Conservation (phyloP, 139 green algal genomes). For the Trebouxia sp. region DNA sequence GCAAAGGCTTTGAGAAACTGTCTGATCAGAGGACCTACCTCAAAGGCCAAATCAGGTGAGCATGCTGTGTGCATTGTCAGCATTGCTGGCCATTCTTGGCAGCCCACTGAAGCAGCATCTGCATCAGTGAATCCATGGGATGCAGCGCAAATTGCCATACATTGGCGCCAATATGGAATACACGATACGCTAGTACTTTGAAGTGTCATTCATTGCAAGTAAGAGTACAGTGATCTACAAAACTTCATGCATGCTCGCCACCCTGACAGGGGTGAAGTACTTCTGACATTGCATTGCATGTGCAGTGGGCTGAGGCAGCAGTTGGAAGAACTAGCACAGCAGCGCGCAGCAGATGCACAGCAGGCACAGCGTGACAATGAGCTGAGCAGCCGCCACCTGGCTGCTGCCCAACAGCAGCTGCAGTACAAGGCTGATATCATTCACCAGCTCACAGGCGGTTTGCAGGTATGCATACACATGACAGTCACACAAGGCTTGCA, state of each 20-base stretch:
- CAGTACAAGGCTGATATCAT: constrained; percentile 24
- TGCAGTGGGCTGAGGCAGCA: constrained; percentile 6
- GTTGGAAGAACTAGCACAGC: background rate
- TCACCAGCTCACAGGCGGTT: constrained; percentile 11
- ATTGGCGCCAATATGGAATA: too few species aligned
- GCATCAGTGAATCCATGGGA: too few species aligned
- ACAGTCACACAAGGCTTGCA: too few species aligned
- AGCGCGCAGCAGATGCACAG: background rate
- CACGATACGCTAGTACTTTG: too few species aligned
- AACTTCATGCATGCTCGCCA: too few species aligned
- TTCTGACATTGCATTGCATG: background rate
- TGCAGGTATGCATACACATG: constrained; percentile 8
- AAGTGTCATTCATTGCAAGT: too few species aligned
- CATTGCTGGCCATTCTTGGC: too few species aligned
- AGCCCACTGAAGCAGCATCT: too few species aligned
- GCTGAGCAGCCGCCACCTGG: background rate
- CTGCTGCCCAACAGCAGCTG: constrained; percentile 10
- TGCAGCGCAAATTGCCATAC: too few species aligned
- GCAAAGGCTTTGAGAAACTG: background rate
- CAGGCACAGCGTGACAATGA: constrained; percentile 6
- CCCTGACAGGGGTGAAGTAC: too few species aligned
- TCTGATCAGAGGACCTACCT: constrained; percentile 20
- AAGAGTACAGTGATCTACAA: too few species aligned
- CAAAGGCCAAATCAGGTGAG: constrained; percentile 9
- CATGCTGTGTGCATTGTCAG: too few species aligned